phyloP scores from a whole-genome alignment of 1,139 yeast genomes.

The Candida sp. region DNA sequence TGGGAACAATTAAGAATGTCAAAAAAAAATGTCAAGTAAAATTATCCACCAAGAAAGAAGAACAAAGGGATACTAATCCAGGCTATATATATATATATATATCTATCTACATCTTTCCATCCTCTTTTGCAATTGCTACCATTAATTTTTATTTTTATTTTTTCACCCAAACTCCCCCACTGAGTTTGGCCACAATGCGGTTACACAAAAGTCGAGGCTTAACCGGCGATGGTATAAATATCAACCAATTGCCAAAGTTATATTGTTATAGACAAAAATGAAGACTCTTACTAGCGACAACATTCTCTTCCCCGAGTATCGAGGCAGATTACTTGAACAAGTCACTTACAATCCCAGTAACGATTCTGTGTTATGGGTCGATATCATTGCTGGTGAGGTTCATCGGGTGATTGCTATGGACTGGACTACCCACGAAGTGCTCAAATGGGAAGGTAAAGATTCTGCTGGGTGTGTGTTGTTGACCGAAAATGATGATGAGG shows the following conservation, averaged over 20 bases:
- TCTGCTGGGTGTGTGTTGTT: constrained; percentile 65
- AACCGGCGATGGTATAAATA: not conserved
- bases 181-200: not conserved
- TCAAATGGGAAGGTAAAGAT: constrained; percentile 30
- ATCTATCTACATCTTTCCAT: too few species aligned
- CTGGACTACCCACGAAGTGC: constrained; percentile 33
- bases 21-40: too few species aligned
- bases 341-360: constrained; percentile 58
- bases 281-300: constrained; percentile 10
- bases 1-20: not conserved
- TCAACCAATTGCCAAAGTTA: not conserved
- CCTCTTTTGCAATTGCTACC: too few species aligned
- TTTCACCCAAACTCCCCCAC: not conserved
- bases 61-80: too few species aligned
- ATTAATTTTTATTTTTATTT: too few species aligned
- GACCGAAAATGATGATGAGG: constrained; percentile 40
- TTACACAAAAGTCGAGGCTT: not conserved
- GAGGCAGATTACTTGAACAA: constrained; percentile 65
- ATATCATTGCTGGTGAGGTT: constrained; percentile 56
- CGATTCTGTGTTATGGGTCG: constrained; percentile 65
- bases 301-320: constrained; percentile 39
- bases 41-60: too few species aligned
- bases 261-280: not conserved
- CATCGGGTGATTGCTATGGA: constrained; percentile 40
- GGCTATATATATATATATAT: too few species aligned